These are phyloP conservation scores for Phytophthora kernoviae DNA, from an alignment of 352 stramenopile species.

Conservation along the genomic window DNA sequence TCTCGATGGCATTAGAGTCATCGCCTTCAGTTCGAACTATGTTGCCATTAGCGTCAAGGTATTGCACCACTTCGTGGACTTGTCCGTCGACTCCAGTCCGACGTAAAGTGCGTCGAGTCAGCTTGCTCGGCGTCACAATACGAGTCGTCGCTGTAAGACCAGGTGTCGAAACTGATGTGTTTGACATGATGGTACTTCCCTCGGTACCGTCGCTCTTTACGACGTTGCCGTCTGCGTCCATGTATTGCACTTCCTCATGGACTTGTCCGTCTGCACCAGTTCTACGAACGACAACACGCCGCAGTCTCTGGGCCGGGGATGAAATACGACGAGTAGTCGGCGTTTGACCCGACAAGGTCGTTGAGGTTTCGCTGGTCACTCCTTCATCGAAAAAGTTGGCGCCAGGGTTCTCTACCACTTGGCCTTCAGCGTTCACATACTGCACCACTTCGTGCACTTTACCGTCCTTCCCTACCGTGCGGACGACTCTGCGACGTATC, in stretches of 20 bases:
- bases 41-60: conserved; percentile 27
- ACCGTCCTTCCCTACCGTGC: conserved; percentile 21
- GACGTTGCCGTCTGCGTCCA: conserved; percentile 22
- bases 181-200: not conserved
- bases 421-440: conserved; percentile 23
- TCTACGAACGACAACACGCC: conserved; percentile 14
- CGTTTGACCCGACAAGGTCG: not conserved
- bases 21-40: conserved; percentile 23
- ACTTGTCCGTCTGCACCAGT: conserved; percentile 12
- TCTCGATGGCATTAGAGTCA: conserved; percentile 1
- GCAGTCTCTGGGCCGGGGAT: conserved; percentile 10
- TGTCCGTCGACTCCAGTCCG: conserved; percentile 22
- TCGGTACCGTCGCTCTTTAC: too few relatives aligned
- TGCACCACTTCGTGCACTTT: conserved; percentile 22
- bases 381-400: conserved; percentile 16
- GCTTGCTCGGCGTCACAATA: conserved; percentile 21
- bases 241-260: conserved; percentile 9
- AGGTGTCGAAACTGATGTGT: not conserved
- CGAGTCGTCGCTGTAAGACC: conserved; percentile 7
- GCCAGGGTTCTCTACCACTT: conserved; percentile 9
- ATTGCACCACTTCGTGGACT: conserved; percentile 29
- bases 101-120: conserved; percentile 25
- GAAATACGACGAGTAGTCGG: conserved; percentile 12
- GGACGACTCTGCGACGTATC: conserved; percentile 28
- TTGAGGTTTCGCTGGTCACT: not conserved